These are phyloP conservation scores for Triticum urartu DNA, from an alignment of 176 grass and related monocot species.

Conservation along the genomic window DNA sequence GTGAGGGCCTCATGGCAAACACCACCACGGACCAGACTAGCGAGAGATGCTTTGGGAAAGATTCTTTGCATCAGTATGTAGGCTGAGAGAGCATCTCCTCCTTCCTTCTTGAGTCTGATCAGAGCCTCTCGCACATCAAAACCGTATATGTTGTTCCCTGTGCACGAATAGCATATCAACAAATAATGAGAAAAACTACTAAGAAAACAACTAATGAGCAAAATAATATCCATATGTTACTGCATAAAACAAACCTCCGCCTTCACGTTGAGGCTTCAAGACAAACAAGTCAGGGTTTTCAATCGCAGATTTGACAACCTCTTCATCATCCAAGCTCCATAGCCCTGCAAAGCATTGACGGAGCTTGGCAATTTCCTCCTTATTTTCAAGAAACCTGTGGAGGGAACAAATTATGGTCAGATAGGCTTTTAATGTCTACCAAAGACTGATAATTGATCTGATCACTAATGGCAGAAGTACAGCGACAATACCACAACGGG, in stretches of 20 bases:
- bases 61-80: conserved; percentile 98
- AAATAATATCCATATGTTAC: neutral
- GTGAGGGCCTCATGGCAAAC: conserved; percentile 65
- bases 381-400: conserved; percentile 72
- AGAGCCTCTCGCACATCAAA: conserved; percentile 67
- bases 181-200: conserved; percentile 13
- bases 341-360: conserved; percentile 92
- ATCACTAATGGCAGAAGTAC: conserved; percentile 8
- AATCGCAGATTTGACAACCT: conserved; percentile 59
- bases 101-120: conserved; percentile 60
- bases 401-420: conserved; percentile 18
- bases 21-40: conserved; percentile 85
- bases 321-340: conserved; percentile 94
- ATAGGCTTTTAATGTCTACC: conserved; percentile 8
- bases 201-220: neutral
- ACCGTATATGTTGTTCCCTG: conserved; percentile 94
- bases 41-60: conserved; percentile 67
- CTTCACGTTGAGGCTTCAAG: conserved; percentile 97
- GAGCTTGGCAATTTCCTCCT: conserved; percentile 66
- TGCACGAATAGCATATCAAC: conserved; percentile 29
- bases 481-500: neutral
- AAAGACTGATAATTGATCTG: conserved; percentile 24
- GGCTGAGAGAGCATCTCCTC: conserved; percentile 61
- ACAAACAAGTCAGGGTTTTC: conserved; percentile 87
- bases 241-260: conserved; percentile 65